These are phyloP conservation scores for Aspergillus sp. DNA, from an alignment of 2,329 filamentous ascomycete genomes.

Conservation along the genomic window DNA sequence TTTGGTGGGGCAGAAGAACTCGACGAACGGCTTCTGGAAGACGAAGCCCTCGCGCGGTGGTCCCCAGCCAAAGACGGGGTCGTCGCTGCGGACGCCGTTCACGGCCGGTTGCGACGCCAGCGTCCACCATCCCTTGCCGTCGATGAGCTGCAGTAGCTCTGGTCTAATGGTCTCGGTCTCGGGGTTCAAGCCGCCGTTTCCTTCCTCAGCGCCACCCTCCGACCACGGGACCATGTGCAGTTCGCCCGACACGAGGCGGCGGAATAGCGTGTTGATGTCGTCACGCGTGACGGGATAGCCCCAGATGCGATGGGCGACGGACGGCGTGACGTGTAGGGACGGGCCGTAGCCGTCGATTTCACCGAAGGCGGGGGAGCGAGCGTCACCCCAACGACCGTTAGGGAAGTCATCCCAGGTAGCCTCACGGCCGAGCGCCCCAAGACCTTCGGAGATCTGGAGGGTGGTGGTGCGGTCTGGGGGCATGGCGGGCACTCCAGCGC, in stretches of 20 bases:
- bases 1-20: constrained; percentile 78
- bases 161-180: constrained; percentile 80
- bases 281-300: constrained; percentile 66
- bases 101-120: constrained; percentile 93
- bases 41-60: constrained; percentile 82
- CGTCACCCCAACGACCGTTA: constrained; percentile 93
- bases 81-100: constrained; percentile 73
- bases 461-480: constrained; percentile 80
- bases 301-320: constrained; percentile 81
- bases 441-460: constrained; percentile 89
- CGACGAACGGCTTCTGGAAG: constrained; percentile 97
- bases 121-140: constrained; percentile 85
- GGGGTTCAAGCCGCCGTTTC: constrained; percentile 47
- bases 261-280: constrained; percentile 79
- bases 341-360: constrained; percentile 98
- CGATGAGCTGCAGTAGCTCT: constrained; percentile 72
- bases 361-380: constrained; percentile 87
- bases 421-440: constrained; percentile 83
- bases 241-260: constrained; percentile 74
- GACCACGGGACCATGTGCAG: constrained; percentile 87
- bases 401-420: constrained; percentile 99
- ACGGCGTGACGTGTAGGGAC: constrained; percentile 86
- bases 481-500: constrained; percentile 68
- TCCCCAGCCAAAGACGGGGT: constrained; percentile 88
- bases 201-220: constrained; percentile 65